phyloP scores from a whole-genome alignment of 257 asterid species.

The Solanum gandarillasii region DNA sequence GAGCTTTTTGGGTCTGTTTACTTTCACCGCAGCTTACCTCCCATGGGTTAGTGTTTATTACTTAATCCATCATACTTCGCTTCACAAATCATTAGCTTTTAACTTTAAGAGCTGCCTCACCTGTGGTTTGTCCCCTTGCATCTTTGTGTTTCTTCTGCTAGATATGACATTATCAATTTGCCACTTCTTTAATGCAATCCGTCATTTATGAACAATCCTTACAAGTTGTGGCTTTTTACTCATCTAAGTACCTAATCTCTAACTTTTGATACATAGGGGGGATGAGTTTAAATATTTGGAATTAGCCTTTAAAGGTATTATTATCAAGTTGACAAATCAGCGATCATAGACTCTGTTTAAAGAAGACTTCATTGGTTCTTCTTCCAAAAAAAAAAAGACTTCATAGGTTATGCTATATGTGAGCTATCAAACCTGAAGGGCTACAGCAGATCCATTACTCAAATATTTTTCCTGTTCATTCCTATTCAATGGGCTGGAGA shows the following conservation, averaged over 20 bases:
- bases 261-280: neutral
- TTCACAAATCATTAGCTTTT: neutral
- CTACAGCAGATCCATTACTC: neutral
- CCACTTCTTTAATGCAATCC: neutral
- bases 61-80: neutral
- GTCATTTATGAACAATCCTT: neutral
- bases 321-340: neutral
- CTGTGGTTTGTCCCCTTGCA: neutral
- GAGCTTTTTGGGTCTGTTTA: conserved; percentile 97
- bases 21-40: conserved; percentile 97
- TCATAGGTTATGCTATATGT: neutral
- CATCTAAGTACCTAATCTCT: neutral
- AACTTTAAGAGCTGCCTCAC: neutral
- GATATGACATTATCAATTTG: neutral
- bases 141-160: neutral
- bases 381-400: neutral
- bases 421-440: neutral
- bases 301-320: neutral
- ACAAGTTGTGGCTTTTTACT: neutral
- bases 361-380: neutral
- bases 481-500: neutral
- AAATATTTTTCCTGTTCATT: neutral
- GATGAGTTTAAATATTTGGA: neutral
- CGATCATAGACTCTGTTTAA: neutral
- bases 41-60: conserved; percentile 76